Conservation (phyloP, 2,329 filamentous ascomycete species). For the Fusarium compactum region DNA sequence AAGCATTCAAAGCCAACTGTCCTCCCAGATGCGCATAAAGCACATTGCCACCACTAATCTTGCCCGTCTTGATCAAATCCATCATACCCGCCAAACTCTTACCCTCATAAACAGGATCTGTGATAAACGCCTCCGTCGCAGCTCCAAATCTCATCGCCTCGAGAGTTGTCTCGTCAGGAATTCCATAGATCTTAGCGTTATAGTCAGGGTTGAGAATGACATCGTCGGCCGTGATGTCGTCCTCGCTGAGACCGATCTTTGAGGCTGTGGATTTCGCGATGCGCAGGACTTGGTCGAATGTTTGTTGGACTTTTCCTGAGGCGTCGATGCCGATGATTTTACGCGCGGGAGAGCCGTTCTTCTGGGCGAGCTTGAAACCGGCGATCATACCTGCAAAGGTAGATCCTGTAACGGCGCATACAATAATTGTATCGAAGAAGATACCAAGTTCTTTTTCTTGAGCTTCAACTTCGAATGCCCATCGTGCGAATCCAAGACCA, state of each 20-base stretch:
- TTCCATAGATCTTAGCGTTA: constrained; percentile 75
- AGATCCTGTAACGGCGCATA: constrained; percentile 77
- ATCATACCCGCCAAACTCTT: constrained; percentile 81
- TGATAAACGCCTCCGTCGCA: constrained; percentile 77
- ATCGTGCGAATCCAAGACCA: constrained; percentile 76
- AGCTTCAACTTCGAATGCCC: constrained; percentile 75
- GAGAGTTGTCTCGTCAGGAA: constrained; percentile 73
- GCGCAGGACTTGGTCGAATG: constrained; percentile 72
- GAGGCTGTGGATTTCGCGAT: constrained; percentile 73
- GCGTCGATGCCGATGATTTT: constrained; percentile 75
- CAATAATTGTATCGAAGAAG: constrained; percentile 76
- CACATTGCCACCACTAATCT: constrained; percentile 73
- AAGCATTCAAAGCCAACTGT: constrained; percentile 77
- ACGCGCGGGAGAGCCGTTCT: constrained; percentile 58
- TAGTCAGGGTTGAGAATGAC: constrained; percentile 72
- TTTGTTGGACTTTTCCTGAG: constrained; percentile 61
- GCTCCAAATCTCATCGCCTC: constrained; percentile 78
- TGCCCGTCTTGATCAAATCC: constrained; percentile 72
- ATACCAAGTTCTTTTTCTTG: constrained; percentile 72
- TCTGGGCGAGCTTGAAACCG: constrained; percentile 74
- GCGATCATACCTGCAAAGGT: constrained; percentile 80
- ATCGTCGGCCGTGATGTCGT: constrained; percentile 71
- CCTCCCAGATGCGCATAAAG: constrained; percentile 79
- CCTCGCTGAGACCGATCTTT: constrained; percentile 71
- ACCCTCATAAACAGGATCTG: constrained; percentile 81